A percentile compares a stretch with the other conserved stretches of the same genome.
phyloP scores from a whole-genome alignment of 208 protist species.

The Lotmaria passim region DNA sequence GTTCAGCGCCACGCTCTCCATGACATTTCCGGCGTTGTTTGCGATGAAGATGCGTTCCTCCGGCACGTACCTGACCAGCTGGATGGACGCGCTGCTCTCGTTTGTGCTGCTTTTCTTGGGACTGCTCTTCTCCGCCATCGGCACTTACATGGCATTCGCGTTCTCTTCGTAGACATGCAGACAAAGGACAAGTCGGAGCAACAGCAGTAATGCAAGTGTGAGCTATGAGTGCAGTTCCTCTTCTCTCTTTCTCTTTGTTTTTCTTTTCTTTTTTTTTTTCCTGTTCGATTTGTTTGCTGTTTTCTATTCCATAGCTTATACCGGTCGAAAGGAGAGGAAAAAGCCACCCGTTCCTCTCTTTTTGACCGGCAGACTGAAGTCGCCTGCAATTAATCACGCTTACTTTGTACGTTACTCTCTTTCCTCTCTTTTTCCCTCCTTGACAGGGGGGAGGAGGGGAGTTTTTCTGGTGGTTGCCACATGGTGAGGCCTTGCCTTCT shows the following conservation, averaged over 20 bases:
- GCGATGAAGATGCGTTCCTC: constrained; percentile 67
- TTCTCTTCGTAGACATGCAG: constrained; percentile 24
- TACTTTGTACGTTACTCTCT: too few relatives aligned
- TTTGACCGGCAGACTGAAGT: too few relatives aligned
- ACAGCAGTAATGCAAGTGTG: too few relatives aligned
- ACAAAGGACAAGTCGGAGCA: neutral
- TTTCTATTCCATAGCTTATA: neutral
- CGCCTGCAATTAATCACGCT: too few relatives aligned
- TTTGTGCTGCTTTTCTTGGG: constrained; percentile 55
- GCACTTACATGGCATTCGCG: constrained; percentile 61
- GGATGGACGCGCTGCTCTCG: constrained; percentile 46
- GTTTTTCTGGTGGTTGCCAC: too few relatives aligned
- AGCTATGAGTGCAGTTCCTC: too few relatives aligned
- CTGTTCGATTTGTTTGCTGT: neutral
- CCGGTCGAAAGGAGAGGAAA: too few relatives aligned
- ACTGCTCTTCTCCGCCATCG: constrained; percentile 56
- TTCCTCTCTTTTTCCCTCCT: too few relatives aligned
- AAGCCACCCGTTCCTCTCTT: too few relatives aligned
- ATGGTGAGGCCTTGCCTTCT: too few relatives aligned
- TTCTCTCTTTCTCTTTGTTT: constrained; percentile 5
- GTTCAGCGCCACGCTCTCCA: constrained; percentile 80
- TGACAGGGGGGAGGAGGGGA: too few relatives aligned
- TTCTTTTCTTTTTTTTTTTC: constrained; percentile 9
- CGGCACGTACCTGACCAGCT: constrained; percentile 62
- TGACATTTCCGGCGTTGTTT: constrained; percentile 81